Conservation (phyloP, 2,329 filamentous ascomycete genomes). For the Fulvia fulva region DNA sequence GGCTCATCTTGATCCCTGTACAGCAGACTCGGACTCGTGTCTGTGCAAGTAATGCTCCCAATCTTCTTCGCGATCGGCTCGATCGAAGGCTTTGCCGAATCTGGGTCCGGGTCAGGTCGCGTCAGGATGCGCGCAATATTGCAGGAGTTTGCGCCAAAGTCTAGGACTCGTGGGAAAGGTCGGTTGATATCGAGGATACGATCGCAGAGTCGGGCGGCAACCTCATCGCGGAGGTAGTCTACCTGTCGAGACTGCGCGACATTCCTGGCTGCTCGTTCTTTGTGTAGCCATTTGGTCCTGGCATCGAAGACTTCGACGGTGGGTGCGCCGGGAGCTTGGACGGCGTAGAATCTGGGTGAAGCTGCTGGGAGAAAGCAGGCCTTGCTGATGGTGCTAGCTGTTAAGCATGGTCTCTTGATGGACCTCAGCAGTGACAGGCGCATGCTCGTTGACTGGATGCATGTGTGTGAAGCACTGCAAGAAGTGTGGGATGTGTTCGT, state of each 20-base stretch:
- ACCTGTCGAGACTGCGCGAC: conserved; percentile 69
- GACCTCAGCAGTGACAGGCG: conserved; percentile 12
- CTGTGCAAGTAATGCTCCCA: conserved; percentile 70
- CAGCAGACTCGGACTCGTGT: conserved; percentile 73
- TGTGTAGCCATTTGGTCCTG: conserved; percentile 82
- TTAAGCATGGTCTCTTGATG: conserved; percentile 1
- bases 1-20: conserved; percentile 71
- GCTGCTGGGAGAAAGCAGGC: not conserved
- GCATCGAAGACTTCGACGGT: conserved; percentile 89
- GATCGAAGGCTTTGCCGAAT: conserved; percentile 56
- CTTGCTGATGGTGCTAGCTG: not conserved
- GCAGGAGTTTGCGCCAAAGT: conserved; percentile 93
- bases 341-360: conserved; percentile 56
- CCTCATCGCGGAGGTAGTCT: conserved; percentile 92
- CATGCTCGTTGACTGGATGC: conserved; percentile 16
- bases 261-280: conserved; percentile 74
- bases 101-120: conserved; percentile 57
- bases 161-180: conserved; percentile 75
- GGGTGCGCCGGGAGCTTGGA: conserved; percentile 71
- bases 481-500: not conserved
- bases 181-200: conserved; percentile 90
- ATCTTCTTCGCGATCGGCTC: conserved; percentile 69
- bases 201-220: conserved; percentile 78
- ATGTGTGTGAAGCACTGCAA: conserved; percentile 1
- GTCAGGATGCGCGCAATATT: conserved; percentile 83